Conservation (phyloP, 169 alveolate genomes). For the Toxoplasma gondii region DNA sequence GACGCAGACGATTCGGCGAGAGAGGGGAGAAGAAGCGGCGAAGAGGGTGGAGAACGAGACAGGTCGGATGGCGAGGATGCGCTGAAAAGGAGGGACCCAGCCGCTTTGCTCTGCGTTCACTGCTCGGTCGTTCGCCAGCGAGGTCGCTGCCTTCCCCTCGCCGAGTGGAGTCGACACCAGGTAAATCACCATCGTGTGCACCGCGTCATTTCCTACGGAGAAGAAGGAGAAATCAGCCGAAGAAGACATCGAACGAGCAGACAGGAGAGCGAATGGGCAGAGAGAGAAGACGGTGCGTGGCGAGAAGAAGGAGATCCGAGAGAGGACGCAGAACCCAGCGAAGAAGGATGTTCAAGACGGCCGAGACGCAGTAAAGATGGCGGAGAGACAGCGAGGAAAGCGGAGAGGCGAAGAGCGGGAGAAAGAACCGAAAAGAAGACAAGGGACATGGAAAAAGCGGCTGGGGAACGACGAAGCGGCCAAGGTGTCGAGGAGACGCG, state of each 20-base stretch:
- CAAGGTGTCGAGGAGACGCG: background rate
- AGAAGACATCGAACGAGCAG: too few relatives aligned
- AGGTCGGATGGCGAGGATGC: background rate
- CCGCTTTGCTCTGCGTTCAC: background rate
- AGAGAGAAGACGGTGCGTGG: too few relatives aligned
- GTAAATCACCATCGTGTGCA: background rate
- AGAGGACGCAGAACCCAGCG: too few relatives aligned
- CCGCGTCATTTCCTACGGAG: constrained; percentile 10
- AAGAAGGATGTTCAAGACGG: background rate
- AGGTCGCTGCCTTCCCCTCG: background rate
- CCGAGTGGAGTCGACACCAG: constrained; percentile 22
- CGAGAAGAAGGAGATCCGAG: too few relatives aligned
- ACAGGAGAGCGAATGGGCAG: too few relatives aligned
- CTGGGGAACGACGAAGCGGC: background rate
- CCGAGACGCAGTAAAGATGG: background rate
- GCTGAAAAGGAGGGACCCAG: background rate
- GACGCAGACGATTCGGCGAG: too few relatives aligned
- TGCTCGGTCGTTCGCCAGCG: background rate
- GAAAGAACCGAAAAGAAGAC: background rate
- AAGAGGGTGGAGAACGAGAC: background rate
- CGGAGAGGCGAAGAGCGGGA: background rate
- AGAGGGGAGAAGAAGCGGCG: background rate
- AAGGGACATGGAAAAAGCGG: background rate
- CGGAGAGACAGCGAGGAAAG: background rate
- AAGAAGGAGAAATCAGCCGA: background rate